These are phyloP conservation scores for Platanthera guangdongensis DNA, from an alignment of 106 monocot genomes.

Conservation along the genomic window DNA sequence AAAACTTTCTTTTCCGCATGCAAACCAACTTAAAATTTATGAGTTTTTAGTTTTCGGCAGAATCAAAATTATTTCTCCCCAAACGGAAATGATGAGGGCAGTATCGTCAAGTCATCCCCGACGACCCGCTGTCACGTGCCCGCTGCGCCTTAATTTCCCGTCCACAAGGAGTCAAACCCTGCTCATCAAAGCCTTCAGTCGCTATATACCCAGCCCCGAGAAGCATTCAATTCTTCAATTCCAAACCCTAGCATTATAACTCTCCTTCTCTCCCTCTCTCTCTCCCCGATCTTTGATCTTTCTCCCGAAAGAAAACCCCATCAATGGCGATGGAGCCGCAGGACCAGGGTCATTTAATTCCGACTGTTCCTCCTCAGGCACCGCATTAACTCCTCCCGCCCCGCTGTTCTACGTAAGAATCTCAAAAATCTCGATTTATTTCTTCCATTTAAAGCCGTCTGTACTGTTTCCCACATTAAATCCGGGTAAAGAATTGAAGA, in stretches of 20 bases:
- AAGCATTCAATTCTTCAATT: not conserved
- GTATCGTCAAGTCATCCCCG: not conserved
- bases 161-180: slow-evolving; percentile 15
- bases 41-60: too few species aligned
- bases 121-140: not conserved
- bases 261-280: not conserved
- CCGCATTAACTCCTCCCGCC: slow-evolving; percentile 1
- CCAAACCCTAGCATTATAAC: too few species aligned
- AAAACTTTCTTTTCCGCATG: too few species aligned
- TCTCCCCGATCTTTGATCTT: not conserved
- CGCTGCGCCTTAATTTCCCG: not conserved
- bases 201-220: not conserved
- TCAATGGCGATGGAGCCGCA: slow-evolving; percentile 18
- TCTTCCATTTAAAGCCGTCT: not conserved
- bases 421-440: slow-evolving; percentile 11
- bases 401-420: slow-evolving; percentile 10
- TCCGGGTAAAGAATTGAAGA: not conserved
- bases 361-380: not conserved
- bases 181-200: not conserved
- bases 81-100: not conserved
- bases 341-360: slow-evolving; percentile 1
- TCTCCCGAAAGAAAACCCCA: not conserved
- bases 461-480: not conserved
- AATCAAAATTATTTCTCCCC: too few species aligned
- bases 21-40: too few species aligned